Percentiles rank a stretch among this genome's conserved stretches.
These are phyloP conservation scores for Chaetomium cochliodes DNA, from an alignment of 495 filamentous ascomycete genomes.

Conservation along the genomic window DNA sequence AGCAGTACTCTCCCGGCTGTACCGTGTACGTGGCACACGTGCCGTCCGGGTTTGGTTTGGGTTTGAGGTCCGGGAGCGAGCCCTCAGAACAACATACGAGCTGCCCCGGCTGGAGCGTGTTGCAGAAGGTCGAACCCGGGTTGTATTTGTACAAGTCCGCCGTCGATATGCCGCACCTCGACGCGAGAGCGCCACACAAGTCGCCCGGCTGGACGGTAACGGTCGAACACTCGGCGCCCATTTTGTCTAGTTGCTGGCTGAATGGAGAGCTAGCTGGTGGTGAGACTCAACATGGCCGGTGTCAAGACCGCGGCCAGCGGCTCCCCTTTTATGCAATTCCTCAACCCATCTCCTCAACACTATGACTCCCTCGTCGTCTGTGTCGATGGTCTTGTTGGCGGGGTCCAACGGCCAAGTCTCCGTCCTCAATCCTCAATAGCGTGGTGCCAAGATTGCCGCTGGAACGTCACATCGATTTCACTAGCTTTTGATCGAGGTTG, in stretches of 20 bases:
- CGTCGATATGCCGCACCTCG: slow-evolving; percentile 42
- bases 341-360: background rate
- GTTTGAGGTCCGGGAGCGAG: slow-evolving; percentile 37
- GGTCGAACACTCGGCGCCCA: slow-evolving; percentile 11
- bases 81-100: slow-evolving; percentile 52
- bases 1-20: slow-evolving; percentile 38
- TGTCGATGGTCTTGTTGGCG: background rate
- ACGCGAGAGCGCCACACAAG: slow-evolving; percentile 41
- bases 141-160: slow-evolving; percentile 46
- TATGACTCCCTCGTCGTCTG: background rate
- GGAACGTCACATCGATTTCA: background rate
- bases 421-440: background rate
- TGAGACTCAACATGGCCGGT: background rate
- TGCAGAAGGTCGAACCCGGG: slow-evolving; percentile 37
- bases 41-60: slow-evolving; percentile 47
- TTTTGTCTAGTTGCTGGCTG: slow-evolving; percentile 4
- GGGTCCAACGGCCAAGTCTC: background rate
- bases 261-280: background rate
- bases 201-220: slow-evolving; percentile 33
- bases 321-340: background rate
- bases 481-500: background rate
- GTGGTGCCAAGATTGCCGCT: background rate
- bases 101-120: slow-evolving; percentile 36
- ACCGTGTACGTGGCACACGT: slow-evolving; percentile 42
- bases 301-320: background rate